phyloP scores from a whole-genome alignment of 2,329 filamentous ascomycete genomes.

The Pseudopithomyces chartarum region DNA sequence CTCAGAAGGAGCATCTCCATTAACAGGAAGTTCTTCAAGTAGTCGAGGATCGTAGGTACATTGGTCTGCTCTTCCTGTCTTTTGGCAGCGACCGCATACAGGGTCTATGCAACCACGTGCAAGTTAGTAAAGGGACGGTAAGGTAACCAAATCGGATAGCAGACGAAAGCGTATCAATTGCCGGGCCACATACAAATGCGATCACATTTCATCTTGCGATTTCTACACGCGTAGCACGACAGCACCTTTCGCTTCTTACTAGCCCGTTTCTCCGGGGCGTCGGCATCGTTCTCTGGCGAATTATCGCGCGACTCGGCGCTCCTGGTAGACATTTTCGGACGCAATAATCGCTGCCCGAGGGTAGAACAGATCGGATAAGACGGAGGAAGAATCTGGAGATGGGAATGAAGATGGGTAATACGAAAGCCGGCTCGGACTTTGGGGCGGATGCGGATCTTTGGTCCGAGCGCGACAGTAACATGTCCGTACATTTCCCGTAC shows the following conservation, averaged over 20 bases:
- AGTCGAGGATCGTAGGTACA: conserved; percentile 49
- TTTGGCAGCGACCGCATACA: conserved; percentile 51
- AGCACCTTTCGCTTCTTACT: conserved; percentile 52
- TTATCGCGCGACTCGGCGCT: conserved; percentile 38
- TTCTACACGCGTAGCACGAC: conserved; percentile 53
- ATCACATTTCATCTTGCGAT: conserved; percentile 55
- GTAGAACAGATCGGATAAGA: conserved; percentile 26
- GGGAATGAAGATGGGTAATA: conserved; percentile 5
- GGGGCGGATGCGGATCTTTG: conserved; percentile 9
- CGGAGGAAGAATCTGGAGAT: conserved; percentile 28
- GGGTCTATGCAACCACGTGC: conserved; percentile 30
- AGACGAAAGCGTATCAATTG: background rate
- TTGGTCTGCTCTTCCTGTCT: conserved; percentile 48
- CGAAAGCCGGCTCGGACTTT: conserved; percentile 11
- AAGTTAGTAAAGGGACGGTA: background rate
- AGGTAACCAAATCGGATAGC: background rate
- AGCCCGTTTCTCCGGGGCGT: conserved; percentile 44
- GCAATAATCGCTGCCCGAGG: background rate
- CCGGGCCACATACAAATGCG: conserved; percentile 30
- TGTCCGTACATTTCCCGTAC: background rate
- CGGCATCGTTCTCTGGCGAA: conserved; percentile 28
- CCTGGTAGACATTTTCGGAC: conserved; percentile 31
- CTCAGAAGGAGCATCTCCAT: conserved; percentile 30
- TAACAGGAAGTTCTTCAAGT: conserved; percentile 34
- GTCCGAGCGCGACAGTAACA: conserved; percentile 4